Evolutionary conservation across 441 rosid species (phyloP).

Genomic region (Pelargonium fulgidum): DNA sequence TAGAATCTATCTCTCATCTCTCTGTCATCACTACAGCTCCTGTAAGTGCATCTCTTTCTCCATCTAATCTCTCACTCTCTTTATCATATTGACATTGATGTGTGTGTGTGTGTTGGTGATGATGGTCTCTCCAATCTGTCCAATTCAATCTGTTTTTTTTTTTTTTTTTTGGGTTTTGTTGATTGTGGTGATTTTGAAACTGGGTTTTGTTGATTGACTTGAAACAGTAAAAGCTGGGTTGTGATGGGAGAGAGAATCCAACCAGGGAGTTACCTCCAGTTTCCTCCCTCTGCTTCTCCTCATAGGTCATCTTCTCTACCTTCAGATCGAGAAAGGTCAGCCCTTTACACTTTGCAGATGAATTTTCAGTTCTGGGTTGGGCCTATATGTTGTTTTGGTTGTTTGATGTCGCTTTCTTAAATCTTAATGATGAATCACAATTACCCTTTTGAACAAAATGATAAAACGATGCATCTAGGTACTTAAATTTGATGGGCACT

Average conservation of each 20-base stretch:
- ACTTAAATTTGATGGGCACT: not conserved
- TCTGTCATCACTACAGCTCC: not conserved
- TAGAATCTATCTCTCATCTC: not conserved
- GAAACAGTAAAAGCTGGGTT: conserved; percentile 9
- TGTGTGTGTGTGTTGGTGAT: not conserved
- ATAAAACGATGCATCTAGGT: not conserved
- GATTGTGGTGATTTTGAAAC: not conserved
- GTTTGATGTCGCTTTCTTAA: not conserved
- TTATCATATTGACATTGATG: too few species aligned
- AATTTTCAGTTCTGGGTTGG: not conserved
- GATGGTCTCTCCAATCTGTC: not conserved
- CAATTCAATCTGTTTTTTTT: not conserved
- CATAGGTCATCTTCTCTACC: conserved; percentile 60
- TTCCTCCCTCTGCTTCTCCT: conserved; percentile 84
- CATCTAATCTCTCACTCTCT: not conserved
- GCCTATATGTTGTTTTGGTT: not conserved
- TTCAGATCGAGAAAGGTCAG: conserved; percentile 73
- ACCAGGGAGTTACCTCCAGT: conserved; percentile 81
- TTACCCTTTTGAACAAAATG: not conserved
- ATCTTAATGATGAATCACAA: not conserved
- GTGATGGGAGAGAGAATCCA: conserved; percentile 87
- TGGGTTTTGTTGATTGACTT: not conserved
- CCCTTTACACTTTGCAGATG: conserved; percentile 6
- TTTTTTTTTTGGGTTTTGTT: not conserved
- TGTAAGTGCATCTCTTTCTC: not conserved